phyloP scores from a whole-genome alignment of 1,284 basidiomycete species.

The Singerocomus inundabilis region DNA sequence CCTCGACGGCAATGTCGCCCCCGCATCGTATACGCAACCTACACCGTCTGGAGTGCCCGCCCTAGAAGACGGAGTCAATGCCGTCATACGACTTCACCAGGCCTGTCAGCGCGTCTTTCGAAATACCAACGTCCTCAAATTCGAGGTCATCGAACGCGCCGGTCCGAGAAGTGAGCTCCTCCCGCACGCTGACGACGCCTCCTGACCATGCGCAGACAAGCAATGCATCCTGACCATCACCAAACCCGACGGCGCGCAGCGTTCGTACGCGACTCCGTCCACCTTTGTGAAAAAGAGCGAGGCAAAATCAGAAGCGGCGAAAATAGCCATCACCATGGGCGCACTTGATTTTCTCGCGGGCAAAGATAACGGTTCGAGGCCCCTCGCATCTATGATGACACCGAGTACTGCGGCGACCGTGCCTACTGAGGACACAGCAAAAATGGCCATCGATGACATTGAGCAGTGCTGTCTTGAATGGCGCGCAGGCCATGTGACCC shows the following conservation, averaged over 20 bases:
- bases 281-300: constrained; percentile 44
- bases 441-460: constrained; percentile 39
- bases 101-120: constrained; percentile 44
- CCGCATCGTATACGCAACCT: neutral
- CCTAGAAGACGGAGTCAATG: too few relatives aligned
- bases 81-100: constrained; percentile 40
- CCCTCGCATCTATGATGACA: constrained; percentile 33
- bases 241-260: constrained; percentile 46
- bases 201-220: constrained; percentile 39
- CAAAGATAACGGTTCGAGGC: constrained; percentile 33
- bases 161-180: constrained; percentile 33
- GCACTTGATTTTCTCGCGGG: constrained; percentile 54
- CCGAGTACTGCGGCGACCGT: neutral
- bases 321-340: constrained; percentile 54
- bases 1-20: constrained; percentile 8
- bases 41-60: neutral
- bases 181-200: neutral
- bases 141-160: constrained; percentile 43
- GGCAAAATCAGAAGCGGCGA: constrained; percentile 50
- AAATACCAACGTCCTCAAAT: constrained; percentile 37
- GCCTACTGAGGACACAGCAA: neutral
- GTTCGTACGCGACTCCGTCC: constrained; percentile 51
- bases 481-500: constrained; percentile 46
- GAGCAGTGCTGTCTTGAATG: constrained; percentile 51
- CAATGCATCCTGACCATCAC: constrained; percentile 59